Evolutionary conservation across 2,329 filamentous ascomycete genomes (phyloP), one percentile per base, ranked within the genome.

Genomic region (Lachnellula suecica): DNA sequence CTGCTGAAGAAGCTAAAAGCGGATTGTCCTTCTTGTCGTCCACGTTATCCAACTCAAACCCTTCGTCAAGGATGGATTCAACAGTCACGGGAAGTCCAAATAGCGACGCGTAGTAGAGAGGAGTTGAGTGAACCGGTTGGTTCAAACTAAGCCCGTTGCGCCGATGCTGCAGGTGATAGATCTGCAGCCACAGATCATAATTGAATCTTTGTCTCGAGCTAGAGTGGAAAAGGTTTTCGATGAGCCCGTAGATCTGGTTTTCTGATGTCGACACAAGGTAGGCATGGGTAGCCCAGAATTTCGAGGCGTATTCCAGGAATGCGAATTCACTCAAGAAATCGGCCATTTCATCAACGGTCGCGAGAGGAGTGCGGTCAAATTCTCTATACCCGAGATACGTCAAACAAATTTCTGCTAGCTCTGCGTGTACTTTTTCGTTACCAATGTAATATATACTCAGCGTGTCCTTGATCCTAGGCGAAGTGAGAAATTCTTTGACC

Each of bases 401-500:
- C 57, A 63, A 34, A 40, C 17, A 38, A 15, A 43, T 25, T 52
- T 43, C 27, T 41, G 44, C 52, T 60, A 49, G 24, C 24, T 53
- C 51, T 19, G 42, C 25, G 38, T 47, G 40, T n/a, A 44, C 45
- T 27, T 48, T 22, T 15, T 47, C 38, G 13, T 20, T 17, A 15
- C 25, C 27, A 22, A 47, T 27, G 27, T 47, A 37, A 20, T 37
- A 52, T 4, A 35, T 40, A 20, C 22, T 35, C 29, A 44, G 35
- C n/a, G 40, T 37, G 11, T 48, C 25, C 7, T 56, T 40, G 17
- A 64, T 23, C 23, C 55, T 57, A 15, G 51, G 17, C 27, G 67
- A 68, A 17, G 43, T 47, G 7, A 68, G 54, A 46, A 65, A 69
- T 27, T 68, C 64, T 50, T 64, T 66, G 19, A 67, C 63, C 10